phyloP scores from a whole-genome alignment of 768 basidiomycete genomes.

The Harrya chromipes region DNA sequence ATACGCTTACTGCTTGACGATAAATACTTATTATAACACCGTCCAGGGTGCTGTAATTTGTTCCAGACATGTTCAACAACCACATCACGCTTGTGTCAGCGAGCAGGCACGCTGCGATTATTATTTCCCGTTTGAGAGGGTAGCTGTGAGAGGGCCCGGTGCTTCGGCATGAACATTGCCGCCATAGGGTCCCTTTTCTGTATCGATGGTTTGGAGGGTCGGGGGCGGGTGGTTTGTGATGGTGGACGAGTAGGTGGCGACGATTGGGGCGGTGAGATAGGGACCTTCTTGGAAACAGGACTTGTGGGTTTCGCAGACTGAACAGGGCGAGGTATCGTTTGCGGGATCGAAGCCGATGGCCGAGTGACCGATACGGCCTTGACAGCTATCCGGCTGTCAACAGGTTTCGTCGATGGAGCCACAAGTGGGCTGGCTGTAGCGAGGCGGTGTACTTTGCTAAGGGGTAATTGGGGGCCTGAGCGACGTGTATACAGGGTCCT shows the following conservation, averaged over 20 bases:
- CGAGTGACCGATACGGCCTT: constrained; percentile 46
- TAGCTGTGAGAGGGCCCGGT: constrained; percentile 57
- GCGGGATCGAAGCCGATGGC: constrained; percentile 19
- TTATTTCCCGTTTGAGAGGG: constrained; percentile 33
- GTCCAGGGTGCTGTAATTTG: background rate
- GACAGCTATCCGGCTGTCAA: constrained; percentile 47
- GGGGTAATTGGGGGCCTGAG: constrained; percentile 51
- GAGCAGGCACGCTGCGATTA: constrained; percentile 20
- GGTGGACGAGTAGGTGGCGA: constrained; percentile 11
- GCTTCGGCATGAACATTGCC: constrained; percentile 70
- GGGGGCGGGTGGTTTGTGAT: constrained; percentile 25
- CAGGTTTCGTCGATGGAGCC: constrained; percentile 27
- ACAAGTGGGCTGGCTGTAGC: constrained; percentile 34
- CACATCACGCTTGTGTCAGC: constrained; percentile 12
- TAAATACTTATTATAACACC: constrained; percentile 6
- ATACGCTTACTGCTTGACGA: background rate
- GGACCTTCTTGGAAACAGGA: constrained; percentile 11
- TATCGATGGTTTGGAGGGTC: constrained; percentile 36
- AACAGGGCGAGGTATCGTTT: constrained; percentile 27
- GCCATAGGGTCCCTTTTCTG: constrained; percentile 64
- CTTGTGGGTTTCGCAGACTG: constrained; percentile 21
- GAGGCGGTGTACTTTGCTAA: constrained; percentile 41
- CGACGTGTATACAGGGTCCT: constrained; percentile 55
- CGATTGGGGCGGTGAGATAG: constrained; percentile 31
- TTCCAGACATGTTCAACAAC: background rate